A percentile compares a stretch with the other conserved stretches of the same genome.
These are phyloP conservation scores for Nemophila menziesii DNA, from an alignment of 257 asterid species.

Conservation along the genomic window DNA sequence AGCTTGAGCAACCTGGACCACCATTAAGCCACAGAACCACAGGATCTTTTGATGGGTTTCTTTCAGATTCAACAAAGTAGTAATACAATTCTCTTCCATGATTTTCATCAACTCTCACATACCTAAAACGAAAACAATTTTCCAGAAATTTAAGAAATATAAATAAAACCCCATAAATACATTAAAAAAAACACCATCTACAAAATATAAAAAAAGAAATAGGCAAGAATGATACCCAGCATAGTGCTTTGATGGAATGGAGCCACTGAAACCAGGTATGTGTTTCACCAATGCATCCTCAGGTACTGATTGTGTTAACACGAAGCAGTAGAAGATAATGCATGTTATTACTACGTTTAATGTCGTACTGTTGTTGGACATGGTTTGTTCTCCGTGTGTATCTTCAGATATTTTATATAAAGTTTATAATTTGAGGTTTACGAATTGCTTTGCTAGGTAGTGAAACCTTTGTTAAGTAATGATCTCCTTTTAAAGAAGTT, in stretches of 20 bases:
- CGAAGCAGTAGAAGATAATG: constrained; percentile 8
- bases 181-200: background rate
- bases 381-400: background rate
- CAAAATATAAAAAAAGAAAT: constrained; percentile 3
- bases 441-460: too few species aligned
- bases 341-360: background rate
- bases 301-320: constrained; percentile 42
- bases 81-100: constrained; percentile 64
- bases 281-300: constrained; percentile 40
- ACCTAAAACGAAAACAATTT: constrained; percentile 30
- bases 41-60: constrained; percentile 63
- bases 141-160: too few species aligned
- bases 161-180: too few species aligned
- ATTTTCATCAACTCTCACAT: constrained; percentile 53
- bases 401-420: background rate
- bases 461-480: too few species aligned
- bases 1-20: constrained; percentile 98
- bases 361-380: constrained; percentile 5
- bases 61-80: constrained; percentile 80
- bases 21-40: constrained; percentile 96
- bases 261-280: constrained; percentile 69
- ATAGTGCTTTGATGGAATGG: constrained; percentile 71
- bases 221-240: constrained; percentile 47
- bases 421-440: too few species aligned
- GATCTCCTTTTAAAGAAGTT: too few species aligned